Percentiles rank a stretch among this genome's conserved stretches.
phyloP scores from a whole-genome alignment of 208 protist species.

The Trypanosoma boissoni region DNA sequence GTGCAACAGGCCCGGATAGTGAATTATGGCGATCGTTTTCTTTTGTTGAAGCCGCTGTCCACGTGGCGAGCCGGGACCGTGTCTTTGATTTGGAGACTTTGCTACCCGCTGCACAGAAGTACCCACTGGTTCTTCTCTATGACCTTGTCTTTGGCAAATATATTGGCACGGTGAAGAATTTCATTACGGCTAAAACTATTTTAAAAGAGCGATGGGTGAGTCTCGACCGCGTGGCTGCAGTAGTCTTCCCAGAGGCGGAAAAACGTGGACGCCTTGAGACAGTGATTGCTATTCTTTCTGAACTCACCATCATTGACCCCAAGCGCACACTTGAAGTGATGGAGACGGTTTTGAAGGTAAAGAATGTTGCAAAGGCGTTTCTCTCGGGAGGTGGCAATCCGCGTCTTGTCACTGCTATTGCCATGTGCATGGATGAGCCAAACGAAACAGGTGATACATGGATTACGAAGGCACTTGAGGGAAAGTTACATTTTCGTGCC shows the following conservation, averaged over 20 bases:
- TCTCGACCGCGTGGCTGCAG: conserved; percentile 55
- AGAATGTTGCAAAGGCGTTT: conserved; percentile 62
- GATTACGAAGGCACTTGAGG: conserved; percentile 78
- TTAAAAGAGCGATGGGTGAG: conserved; percentile 49
- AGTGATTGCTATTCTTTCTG: conserved; percentile 75
- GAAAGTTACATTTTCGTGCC: conserved; percentile 77
- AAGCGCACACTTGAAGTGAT: conserved; percentile 64
- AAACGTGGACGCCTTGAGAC: conserved; percentile 54
- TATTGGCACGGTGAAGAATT: conserved; percentile 78
- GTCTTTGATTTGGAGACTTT: conserved; percentile 78
- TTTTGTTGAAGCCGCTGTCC: conserved; percentile 80
- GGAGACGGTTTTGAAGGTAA: conserved; percentile 69
- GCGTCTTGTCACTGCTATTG: conserved; percentile 76
- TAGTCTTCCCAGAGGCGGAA: conserved; percentile 70
- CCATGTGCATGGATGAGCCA: conserved; percentile 87
- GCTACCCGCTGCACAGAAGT: conserved; percentile 50
- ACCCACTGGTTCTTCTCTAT: conserved; percentile 75
- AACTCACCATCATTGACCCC: conserved; percentile 62
- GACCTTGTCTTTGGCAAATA: conserved; percentile 64
- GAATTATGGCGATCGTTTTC: conserved; percentile 77
- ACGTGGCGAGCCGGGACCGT: conserved; percentile 76
- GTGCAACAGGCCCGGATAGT: conserved; percentile 28
- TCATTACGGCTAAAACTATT: conserved; percentile 61
- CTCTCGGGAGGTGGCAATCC: conserved; percentile 67
- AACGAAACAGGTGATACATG: conserved; percentile 74